Percentiles rank a stretch among this genome's conserved stretches.
Conservation (phyloP, 345 rosid species). For the Eucalyptus brandiana region DNA sequence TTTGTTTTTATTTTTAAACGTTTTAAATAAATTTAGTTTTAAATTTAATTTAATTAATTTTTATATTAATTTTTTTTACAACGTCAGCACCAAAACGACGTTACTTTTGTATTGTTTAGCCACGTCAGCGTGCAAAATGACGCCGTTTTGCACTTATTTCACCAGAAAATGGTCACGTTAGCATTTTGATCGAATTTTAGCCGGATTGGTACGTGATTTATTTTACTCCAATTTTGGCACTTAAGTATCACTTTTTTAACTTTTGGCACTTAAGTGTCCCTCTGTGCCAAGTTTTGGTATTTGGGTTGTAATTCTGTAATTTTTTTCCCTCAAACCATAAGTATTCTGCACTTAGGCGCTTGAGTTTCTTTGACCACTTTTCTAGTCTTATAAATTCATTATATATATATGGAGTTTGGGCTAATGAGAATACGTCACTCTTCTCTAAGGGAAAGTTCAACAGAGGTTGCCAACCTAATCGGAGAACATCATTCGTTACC, state of each 20-base stretch:
- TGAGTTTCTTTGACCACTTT: not conserved
- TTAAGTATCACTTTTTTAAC: too few species aligned
- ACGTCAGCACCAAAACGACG: rapidly evolving
- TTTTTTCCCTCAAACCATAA: not conserved
- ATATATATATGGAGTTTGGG: not conserved
- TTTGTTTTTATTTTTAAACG: too few species aligned
- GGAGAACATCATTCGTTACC: not conserved
- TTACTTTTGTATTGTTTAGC: rapidly evolving
- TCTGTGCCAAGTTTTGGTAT: rapidly evolving
- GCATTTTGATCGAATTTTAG: too few species aligned
- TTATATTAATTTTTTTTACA: too few species aligned
- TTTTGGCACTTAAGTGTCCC: too few species aligned
- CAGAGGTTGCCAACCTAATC: not conserved
- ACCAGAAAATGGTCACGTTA: too few species aligned
- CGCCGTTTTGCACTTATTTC: rapidly evolving
- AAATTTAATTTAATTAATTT: too few species aligned
- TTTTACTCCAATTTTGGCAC: too few species aligned
- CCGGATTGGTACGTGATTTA: rapidly evolving
- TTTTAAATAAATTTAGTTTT: too few species aligned
- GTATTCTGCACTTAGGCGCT: not conserved
- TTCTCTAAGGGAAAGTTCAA: not conserved
- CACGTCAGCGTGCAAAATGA: rapidly evolving
- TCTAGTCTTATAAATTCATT: not conserved
- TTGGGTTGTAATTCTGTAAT: rapidly evolving
- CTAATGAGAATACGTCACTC: not conserved